These are phyloP conservation scores for Hibiscus tridactylites DNA, from an alignment of 345 rosid species.

Conservation along the genomic window DNA sequence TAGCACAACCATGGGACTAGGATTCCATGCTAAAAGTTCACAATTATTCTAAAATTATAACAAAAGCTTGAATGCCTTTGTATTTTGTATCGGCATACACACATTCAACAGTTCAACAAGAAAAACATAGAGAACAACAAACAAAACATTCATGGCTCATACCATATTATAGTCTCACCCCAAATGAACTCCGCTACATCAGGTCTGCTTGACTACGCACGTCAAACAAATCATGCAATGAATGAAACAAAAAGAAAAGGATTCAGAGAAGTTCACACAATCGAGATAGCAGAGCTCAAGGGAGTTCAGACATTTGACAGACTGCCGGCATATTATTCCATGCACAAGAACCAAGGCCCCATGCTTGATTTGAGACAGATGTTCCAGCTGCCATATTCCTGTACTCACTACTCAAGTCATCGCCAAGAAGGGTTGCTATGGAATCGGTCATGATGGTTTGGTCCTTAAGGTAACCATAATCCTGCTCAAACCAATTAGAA, in stretches of 20 bases:
- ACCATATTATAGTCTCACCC: not conserved
- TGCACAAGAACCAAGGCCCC: slow-evolving; percentile 55
- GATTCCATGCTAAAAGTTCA: not conserved
- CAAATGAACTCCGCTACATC: not conserved
- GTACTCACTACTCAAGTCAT: slow-evolving; percentile 57
- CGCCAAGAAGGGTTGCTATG: slow-evolving; percentile 59
- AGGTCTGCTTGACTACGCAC: not conserved
- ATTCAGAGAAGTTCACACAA: slow-evolving; percentile 1
- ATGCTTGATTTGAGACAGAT: slow-evolving; percentile 38
- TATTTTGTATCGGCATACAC: not conserved
- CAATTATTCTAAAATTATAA: slow-evolving; percentile 8
- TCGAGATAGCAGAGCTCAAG: slow-evolving; percentile 19
- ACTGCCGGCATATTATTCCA: slow-evolving; percentile 90
- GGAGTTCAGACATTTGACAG: slow-evolving; percentile 53
- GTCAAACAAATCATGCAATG: not conserved
- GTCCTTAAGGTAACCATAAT: slow-evolving; percentile 44
- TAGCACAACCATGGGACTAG: not conserved
- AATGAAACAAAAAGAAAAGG: not conserved
- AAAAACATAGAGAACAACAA: not conserved
- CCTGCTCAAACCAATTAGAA: slow-evolving; percentile 70
- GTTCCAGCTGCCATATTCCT: slow-evolving; percentile 43
- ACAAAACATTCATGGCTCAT: slow-evolving; percentile 4
- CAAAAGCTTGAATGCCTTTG: not conserved
- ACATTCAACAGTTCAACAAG: not conserved
- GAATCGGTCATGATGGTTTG: slow-evolving; percentile 50